These are phyloP conservation scores for Pseudoscleropodium purum DNA, from an alignment of 225 moss, liverwort and hornwort genomes.

Conservation along the genomic window DNA sequence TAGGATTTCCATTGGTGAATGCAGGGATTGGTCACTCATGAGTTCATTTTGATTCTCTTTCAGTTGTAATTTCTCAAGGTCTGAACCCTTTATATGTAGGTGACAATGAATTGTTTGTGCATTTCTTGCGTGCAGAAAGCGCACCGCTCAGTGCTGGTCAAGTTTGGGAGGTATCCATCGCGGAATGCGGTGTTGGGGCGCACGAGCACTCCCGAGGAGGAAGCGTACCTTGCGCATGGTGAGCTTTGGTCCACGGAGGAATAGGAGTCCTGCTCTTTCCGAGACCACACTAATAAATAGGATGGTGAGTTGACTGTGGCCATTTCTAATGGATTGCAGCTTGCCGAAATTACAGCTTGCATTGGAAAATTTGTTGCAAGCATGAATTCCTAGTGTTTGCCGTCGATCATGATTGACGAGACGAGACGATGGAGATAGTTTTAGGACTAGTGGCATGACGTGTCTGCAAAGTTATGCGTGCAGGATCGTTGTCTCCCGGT, in stretches of 20 bases:
- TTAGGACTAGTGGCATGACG: neutral
- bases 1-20: neutral
- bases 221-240: slow-evolving; percentile 43
- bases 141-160: slow-evolving; percentile 33
- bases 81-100: neutral
- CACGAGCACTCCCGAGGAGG: slow-evolving; percentile 42
- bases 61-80: neutral
- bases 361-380: neutral
- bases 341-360: neutral
- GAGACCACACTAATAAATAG: neutral
- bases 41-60: neutral
- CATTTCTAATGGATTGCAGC: neutral
- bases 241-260: slow-evolving; percentile 15
- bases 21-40: neutral
- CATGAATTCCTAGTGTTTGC: neutral
- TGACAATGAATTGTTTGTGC: neutral
- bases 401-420: neutral
- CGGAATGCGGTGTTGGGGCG: slow-evolving; percentile 59
- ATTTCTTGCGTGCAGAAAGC: slow-evolving; percentile 32
- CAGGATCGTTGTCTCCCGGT: neutral
- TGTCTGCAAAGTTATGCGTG: neutral
- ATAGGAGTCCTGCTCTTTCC: neutral
- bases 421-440: neutral
- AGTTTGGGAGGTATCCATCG: slow-evolving; percentile 68
- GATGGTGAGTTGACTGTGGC: neutral